These are phyloP conservation scores for Sporothrix globosa DNA, from an alignment of 2,329 filamentous ascomycete species.

Conservation along the genomic window DNA sequence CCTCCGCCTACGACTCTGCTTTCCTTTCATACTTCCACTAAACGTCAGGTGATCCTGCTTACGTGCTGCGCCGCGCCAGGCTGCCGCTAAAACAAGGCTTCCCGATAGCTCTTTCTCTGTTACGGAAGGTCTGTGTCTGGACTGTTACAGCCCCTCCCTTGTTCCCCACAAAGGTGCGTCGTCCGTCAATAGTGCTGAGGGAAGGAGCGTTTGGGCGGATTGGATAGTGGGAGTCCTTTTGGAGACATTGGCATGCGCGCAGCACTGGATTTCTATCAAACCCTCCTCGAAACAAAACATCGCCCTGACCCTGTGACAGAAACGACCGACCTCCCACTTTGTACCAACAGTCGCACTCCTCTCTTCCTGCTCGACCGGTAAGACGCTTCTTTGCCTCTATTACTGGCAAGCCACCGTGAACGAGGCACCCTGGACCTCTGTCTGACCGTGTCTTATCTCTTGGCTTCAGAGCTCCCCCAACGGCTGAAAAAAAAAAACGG, in stretches of 20 bases:
- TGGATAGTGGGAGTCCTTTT: background rate
- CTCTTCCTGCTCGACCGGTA: constrained; percentile 6
- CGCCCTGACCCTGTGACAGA: constrained; percentile 26
- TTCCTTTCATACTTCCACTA: background rate
- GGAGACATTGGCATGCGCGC: constrained; percentile 20
- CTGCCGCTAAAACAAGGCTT: constrained; percentile 16
- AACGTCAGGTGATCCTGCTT: constrained; percentile 27
- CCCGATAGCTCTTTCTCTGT: constrained; percentile 18
- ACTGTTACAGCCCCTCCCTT: constrained; percentile 27
- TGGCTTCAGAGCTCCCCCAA: constrained; percentile 8
- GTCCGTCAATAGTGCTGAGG: constrained; percentile 17
- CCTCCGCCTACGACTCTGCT: background rate
- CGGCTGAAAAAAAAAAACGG: background rate
- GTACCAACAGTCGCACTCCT: background rate
- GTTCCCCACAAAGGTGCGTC: constrained; percentile 15
- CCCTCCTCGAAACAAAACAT: constrained; percentile 26
- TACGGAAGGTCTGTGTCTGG: background rate
- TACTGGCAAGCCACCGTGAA: background rate
- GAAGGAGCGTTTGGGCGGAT: constrained; percentile 15
- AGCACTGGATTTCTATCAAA: constrained; percentile 7
- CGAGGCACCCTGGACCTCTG: background rate
- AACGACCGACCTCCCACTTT: constrained; percentile 7
- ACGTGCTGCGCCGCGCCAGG: constrained; percentile 23
- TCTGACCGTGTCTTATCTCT: constrained; percentile 26
- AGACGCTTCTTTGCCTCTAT: background rate